Base-by-base conservation (phyloP, 169 alveolate species). In the Eimeria necatrix region DNA sequence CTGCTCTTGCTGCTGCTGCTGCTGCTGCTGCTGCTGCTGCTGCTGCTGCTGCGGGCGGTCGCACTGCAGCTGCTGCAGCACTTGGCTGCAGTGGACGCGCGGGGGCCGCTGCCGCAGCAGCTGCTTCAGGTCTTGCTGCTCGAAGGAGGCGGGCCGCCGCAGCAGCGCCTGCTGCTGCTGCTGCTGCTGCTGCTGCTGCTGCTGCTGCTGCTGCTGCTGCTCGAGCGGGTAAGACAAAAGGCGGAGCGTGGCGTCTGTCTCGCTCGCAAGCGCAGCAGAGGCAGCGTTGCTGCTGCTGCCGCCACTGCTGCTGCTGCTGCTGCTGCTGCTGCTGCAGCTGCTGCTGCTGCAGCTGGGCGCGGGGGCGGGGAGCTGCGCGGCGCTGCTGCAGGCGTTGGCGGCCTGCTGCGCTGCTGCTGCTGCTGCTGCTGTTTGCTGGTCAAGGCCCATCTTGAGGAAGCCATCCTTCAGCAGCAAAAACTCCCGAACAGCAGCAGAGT, bases 401-500 rank as follows among this genome's bases (percentile, higher is more conserved):
- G 87, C 89, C 78, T 89, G 94, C 51, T 89, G 94, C 70, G 94
- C 94, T 52, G 94, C 94, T 18, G 94, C 94, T 4, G 94, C 94
- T 6, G 81, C 74, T 61, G 78, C 53, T 8, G 94, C 94, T 9
- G 94, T 89, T 24, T 73, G 78, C 26, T 32, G 26, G 59, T 89
- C 94, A 6, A 89, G 87, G 5, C 94, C 94, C 87, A 89, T 70
- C 51, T 22, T 18, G 56, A 70, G 76, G 48, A 89, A 81, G 12
- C 56, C 94, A 32, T 73, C 88, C 48, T 89, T 70, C 16, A 89
- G 89, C 22, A 64, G 74, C 26, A 59, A 7, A 24, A 51, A 96
- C 73, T 41, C 94, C 96, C 5, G 95, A 91, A 96, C 98, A 3
- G 80, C 64, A 32, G 48, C 74, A 59, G 96, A 97, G 14, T 96